Evolutionary conservation across 164 flowering plant genomes (phyloP).

Genomic region (Santalum album): DNA sequence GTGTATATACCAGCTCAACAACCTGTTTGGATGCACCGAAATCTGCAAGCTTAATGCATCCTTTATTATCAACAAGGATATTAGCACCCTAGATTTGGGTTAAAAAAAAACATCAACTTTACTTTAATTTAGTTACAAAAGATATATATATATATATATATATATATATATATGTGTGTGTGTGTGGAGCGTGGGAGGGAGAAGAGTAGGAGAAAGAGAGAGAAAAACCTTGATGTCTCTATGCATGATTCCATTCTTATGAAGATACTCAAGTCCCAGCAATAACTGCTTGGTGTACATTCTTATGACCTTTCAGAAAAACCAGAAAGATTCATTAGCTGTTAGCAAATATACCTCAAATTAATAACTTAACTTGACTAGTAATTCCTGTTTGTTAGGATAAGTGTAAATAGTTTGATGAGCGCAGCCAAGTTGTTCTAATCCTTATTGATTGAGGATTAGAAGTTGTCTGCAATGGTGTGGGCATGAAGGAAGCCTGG

Average conservation of each 20-base stretch:
- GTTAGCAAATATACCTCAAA: neutral
- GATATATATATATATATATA: too few relatives aligned
- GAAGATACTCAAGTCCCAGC: constrained; percentile 84
- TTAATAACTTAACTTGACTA: neutral
- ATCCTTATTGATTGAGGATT: too few relatives aligned
- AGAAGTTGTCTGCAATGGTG: too few relatives aligned
- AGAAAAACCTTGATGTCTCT: constrained; percentile 87
- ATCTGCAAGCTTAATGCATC: constrained; percentile 95
- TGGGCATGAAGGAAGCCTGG: too few relatives aligned
- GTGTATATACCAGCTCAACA: constrained; percentile 67
- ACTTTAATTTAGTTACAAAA: too few relatives aligned
- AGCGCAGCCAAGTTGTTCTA: too few relatives aligned
- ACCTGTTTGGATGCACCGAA: constrained; percentile 99
- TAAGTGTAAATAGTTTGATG: too few relatives aligned
- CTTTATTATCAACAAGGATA: constrained; percentile 93
- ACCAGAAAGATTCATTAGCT: neutral
- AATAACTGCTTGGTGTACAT: constrained; percentile 82
- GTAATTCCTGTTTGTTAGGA: too few relatives aligned
- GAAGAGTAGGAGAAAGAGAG: neutral
- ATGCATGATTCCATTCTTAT: constrained; percentile 85
- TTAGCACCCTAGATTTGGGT: constrained; percentile 67
- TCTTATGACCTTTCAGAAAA: constrained; percentile 58
- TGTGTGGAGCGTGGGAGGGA: too few relatives aligned
- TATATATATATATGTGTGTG: too few relatives aligned
- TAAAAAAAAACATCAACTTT: neutral